Evolutionary conservation across 495 filamentous ascomycete species (phyloP), one percentile per base, ranked within the genome.

Genomic region (Hypomontagnella monticulosa): DNA sequence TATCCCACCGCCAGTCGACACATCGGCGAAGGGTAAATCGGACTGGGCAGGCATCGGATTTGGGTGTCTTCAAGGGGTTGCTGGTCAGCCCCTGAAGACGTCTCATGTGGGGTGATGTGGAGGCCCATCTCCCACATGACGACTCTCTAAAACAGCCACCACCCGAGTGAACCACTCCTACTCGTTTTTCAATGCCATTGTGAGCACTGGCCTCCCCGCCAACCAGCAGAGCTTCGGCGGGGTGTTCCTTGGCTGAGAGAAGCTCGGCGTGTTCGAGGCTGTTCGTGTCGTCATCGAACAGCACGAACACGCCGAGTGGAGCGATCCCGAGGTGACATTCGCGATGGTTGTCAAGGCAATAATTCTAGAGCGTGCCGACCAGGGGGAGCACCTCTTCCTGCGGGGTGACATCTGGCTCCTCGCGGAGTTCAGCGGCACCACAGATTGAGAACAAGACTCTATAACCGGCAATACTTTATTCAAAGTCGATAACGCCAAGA

Each of bases 171-270:
- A 82, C 51, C 77, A 80, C 65, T 71, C 66, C 20, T 81, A 74
- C 42, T 81, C 79, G 0, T 65, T 75, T 20, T 79, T 82, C 58
- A 76, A 79, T 58, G 27, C 40, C 8, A 15, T 71, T 3, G 23
- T 48, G 16, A 59, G 47, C 18, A 12, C 59, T 3, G 11, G 49
- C 12, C 4, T 33, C 8, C 37, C 44, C 4, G 23, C 40, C 1
- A 55, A 50, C 9, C 58, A 70, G 12, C 71, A 66, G 48, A 47
- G 41, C 30, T 73, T 66, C 14, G 63, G 66, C 1, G 80, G 78
- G 18, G 59, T 82, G 32, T 82, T 81, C 51, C 66, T 81, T 37
- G 80, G 80, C 38, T 76, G 77, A 32, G 80, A 82, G 40, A 79
- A 80, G 73, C 63, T 82, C 30, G 60, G 67, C 9, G 23, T 77